Conservation (phyloP, 495 filamentous ascomycete species). For the Penicillium atrosanguineum region DNA sequence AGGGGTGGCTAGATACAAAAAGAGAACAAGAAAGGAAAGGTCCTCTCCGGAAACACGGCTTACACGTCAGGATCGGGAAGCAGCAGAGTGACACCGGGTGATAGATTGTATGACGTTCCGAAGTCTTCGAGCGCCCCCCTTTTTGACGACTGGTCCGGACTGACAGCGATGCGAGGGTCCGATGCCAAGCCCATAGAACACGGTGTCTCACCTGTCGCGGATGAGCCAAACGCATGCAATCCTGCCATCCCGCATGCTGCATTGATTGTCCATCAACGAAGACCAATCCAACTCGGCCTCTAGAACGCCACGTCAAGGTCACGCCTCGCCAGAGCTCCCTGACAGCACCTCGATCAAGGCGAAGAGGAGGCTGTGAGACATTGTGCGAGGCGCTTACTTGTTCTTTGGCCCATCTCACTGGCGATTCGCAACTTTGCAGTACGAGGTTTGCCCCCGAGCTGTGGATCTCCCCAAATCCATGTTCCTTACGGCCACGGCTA, state of each 20-base stretch:
- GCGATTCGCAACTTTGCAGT: neutral
- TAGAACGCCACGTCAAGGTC: slow-evolving; percentile 24
- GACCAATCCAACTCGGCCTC: slow-evolving; percentile 22
- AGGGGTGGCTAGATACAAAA: neutral
- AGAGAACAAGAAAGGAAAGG: neutral
- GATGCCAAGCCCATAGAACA: slow-evolving; percentile 23
- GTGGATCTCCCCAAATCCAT: slow-evolving; percentile 21
- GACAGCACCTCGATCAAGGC: slow-evolving; percentile 7
- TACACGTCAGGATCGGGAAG: slow-evolving; percentile 19
- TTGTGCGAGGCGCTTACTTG: slow-evolving; percentile 9
- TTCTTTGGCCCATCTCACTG: slow-evolving; percentile 8
- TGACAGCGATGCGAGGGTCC: slow-evolving; percentile 26
- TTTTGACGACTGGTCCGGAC: slow-evolving; percentile 22
- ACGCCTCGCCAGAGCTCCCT: slow-evolving; percentile 15
- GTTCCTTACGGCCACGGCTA: slow-evolving; percentile 29
- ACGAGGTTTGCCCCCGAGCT: slow-evolving; percentile 1
- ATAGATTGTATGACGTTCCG: slow-evolving; percentile 22
- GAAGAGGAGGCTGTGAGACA: slow-evolving; percentile 14
- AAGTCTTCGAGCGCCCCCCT: slow-evolving; percentile 15
- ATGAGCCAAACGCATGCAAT: slow-evolving; percentile 32
- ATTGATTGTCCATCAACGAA: slow-evolving; percentile 25
- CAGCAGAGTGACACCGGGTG: slow-evolving; percentile 28
- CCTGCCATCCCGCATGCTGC: slow-evolving; percentile 30
- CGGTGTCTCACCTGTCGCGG: slow-evolving; percentile 25
- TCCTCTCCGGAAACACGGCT: slow-evolving; percentile 9